phyloP scores from a whole-genome alignment of 2,329 filamentous ascomycete genomes.

The Eurotiales sp. region DNA sequence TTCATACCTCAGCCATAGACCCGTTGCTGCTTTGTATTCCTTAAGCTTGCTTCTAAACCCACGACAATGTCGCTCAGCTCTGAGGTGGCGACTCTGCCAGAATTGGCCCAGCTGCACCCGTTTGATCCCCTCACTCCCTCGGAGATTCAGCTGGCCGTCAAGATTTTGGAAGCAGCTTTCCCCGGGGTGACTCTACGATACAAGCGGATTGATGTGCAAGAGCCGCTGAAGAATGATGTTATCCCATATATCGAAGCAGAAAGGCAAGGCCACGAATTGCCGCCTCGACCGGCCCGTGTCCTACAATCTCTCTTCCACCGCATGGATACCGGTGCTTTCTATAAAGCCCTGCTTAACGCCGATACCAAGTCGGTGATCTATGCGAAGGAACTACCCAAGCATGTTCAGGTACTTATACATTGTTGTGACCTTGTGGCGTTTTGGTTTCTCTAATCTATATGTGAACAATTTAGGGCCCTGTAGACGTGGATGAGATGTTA shows the following conservation, averaged over 20 bases:
- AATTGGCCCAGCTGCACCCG: slow-evolving; percentile 30
- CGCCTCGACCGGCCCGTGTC: slow-evolving; percentile 49
- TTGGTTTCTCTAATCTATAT: neutral
- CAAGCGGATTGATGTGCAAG: slow-evolving; percentile 65
- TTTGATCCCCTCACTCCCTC: slow-evolving; percentile 39
- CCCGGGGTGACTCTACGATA: slow-evolving; percentile 43
- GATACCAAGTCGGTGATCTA: slow-evolving; percentile 33
- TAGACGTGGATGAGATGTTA: slow-evolving; percentile 58
- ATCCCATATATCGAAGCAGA: slow-evolving; percentile 63
- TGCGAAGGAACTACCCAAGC: slow-evolving; percentile 45
- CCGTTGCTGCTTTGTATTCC: neutral
- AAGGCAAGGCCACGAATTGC: slow-evolving; percentile 48
- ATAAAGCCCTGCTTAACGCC: slow-evolving; percentile 38
- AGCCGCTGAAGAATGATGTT: slow-evolving; percentile 59
- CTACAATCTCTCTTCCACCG: slow-evolving; percentile 51
- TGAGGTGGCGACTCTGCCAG: slow-evolving; percentile 11
- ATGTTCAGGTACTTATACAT: slow-evolving; percentile 36
- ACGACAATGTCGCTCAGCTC: slow-evolving; percentile 5
- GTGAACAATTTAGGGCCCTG: slow-evolving; percentile 46
- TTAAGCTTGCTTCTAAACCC: neutral
- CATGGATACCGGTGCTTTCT: slow-evolving; percentile 41
- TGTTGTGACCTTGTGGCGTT: neutral
- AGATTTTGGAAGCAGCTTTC: slow-evolving; percentile 34
- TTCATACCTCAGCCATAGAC: neutral
- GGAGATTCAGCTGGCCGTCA: slow-evolving; percentile 39